Base-by-base conservation (phyloP, 2,329 filamentous ascomycete genomes). In the Lomentospora prolificans region DNA sequence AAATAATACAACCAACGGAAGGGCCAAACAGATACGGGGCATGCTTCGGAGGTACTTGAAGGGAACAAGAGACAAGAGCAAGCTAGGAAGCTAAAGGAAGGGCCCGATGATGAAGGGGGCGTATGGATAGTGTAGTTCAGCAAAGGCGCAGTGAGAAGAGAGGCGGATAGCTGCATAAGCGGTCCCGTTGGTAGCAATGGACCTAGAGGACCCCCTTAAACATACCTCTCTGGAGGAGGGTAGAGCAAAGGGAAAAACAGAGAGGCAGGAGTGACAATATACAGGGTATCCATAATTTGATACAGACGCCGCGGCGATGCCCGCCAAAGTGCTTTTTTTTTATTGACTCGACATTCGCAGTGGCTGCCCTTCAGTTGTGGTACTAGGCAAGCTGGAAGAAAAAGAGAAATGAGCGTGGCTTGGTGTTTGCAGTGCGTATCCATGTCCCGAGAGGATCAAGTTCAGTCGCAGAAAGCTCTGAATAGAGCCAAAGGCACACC, bases 131-230 rank as follows among this genome's bases (percentile, higher is more conserved):
- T 46, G n/a, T 24, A n/a, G n/a, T 46, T 24, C 33, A 12, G 17
- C 14, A 14, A 12, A 39, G 14, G 33, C 5, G 17, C 14, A 39
- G 33, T 39, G 41, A 17, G 19, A 19, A 46, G 19, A 28, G 52
- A 27, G 36, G n/a, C 52, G 52, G 52, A 19, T 54, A 46, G 52
- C 10, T 28, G 39, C 52, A 54, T 27, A 41, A 46, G n/a, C 17
- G 52, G 36, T 53, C 25, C 51, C 51, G 33, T 44, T 33, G 41
- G 22, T 41, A 8, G 17, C 14, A 25, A 19, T 22, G 30, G n/a
- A 17, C 25, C 36, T n/a, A 5, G 7, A n/a, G 6, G 12, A 46
- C 39, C 33, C 36, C 24, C 19, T 7, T 19, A 12, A 19, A 12
- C 48, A 19, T 44, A 4, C 52, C 31, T 24, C 10, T 22, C 25